Evolutionary conservation across 1,284 basidiomycete genomes (phyloP).

Genomic region (Ganoderma resinaceum): DNA sequence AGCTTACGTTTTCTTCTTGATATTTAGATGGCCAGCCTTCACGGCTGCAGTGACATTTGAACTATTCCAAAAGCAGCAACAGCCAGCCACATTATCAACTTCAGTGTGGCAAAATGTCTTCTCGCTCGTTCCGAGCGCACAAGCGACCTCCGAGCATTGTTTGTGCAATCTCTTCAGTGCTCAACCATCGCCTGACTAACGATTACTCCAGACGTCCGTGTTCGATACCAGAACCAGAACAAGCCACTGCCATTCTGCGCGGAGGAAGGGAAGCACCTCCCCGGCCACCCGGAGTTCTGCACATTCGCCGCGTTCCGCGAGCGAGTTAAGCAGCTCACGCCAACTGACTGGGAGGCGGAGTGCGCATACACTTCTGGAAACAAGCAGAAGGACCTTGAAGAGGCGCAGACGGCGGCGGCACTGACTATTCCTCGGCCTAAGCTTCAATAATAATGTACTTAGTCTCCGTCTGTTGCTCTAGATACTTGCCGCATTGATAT

Average conservation of each 20-base stretch:
- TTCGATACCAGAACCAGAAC: slow-evolving; percentile 79
- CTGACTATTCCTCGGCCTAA: slow-evolving; percentile 22
- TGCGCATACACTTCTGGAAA: slow-evolving; percentile 44
- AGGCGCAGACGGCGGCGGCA: slow-evolving; percentile 22
- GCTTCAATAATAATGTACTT: not conserved
- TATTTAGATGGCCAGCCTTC: slow-evolving; percentile 81
- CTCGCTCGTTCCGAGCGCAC: slow-evolving; percentile 32
- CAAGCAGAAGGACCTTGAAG: slow-evolving; percentile 28
- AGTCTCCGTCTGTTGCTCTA: not conserved
- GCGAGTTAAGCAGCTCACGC: slow-evolving; percentile 68
- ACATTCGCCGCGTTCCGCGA: slow-evolving; percentile 72
- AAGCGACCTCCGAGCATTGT: slow-evolving; percentile 52
- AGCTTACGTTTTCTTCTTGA: not conserved
- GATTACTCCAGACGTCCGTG: slow-evolving; percentile 62
- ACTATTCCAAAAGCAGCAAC: slow-evolving; percentile 56
- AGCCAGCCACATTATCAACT: slow-evolving; percentile 23
- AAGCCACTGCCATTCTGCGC: slow-evolving; percentile 74
- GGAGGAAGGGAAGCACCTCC: slow-evolving; percentile 69
- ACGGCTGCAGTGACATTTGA: slow-evolving; percentile 78
- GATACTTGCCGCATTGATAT: not conserved
- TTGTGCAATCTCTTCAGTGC: slow-evolving; percentile 10
- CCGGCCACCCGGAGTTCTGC: slow-evolving; percentile 80
- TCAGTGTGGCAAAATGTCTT: slow-evolving; percentile 40
- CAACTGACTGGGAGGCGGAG: slow-evolving; percentile 68
- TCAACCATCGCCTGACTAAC: not conserved